Evolutionary conservation across 140 eudicot species (phyloP).

Genomic region (Bidens hawaiensis): DNA sequence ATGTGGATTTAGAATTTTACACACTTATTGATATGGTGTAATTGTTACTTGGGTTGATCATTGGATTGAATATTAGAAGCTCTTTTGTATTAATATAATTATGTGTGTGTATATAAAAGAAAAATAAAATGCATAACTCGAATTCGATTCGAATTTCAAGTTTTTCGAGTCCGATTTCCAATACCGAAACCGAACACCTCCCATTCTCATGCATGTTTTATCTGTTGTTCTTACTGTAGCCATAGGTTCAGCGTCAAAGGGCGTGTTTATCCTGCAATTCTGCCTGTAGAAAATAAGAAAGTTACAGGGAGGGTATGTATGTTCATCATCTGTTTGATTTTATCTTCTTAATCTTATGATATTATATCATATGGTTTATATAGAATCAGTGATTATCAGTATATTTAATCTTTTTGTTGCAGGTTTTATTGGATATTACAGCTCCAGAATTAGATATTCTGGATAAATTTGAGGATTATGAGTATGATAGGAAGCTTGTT

Average conservation of each 20-base stretch:
- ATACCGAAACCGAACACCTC: too few species aligned
- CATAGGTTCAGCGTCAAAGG: conserved; percentile 93
- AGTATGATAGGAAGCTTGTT: conserved; percentile 66
- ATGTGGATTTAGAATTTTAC: too few species aligned
- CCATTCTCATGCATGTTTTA: too few species aligned
- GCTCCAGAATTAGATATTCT: conserved; percentile 62
- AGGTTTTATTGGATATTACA: conserved; percentile 73
- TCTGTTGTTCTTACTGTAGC: conserved; percentile 31
- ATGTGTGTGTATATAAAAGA: too few species aligned
- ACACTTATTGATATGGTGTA: too few species aligned
- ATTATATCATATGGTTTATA: conserved; percentile 2
- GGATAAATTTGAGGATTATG: conserved; percentile 81
- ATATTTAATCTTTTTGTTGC: conserved; percentile 10
- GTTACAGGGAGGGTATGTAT: conserved; percentile 70
- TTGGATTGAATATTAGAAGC: too few species aligned
- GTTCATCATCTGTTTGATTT: conserved; percentile 21
- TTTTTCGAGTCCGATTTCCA: too few species aligned
- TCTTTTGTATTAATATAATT: too few species aligned
- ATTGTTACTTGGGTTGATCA: too few species aligned
- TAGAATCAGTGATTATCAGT: background rate
- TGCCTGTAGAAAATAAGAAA: conserved; percentile 73
- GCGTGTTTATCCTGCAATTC: conserved; percentile 92
- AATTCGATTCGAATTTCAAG: too few species aligned
- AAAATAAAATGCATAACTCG: too few species aligned
- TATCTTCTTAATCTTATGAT: background rate